A percentile compares a stretch with the other conserved stretches of the same genome.
Evolutionary conservation across 2,329 filamentous ascomycete species (phyloP).

Genomic region (Aspergillus uvarum): DNA sequence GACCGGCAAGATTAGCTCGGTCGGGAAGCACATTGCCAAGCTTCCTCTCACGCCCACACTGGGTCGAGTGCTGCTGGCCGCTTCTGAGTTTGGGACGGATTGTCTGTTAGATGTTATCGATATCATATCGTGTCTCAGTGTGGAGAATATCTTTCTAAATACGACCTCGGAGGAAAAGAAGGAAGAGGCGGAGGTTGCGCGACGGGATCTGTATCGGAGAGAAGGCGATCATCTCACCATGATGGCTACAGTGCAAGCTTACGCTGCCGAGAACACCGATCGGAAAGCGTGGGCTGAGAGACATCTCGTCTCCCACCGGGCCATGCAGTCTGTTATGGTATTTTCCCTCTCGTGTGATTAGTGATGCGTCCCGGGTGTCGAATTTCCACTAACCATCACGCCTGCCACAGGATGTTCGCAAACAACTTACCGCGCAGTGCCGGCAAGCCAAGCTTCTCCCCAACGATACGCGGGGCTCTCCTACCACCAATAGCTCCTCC

Average conservation of each 20-base stretch:
- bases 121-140: conserved; percentile 67
- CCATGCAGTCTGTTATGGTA: conserved; percentile 65
- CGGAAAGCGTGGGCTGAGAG: conserved; percentile 60
- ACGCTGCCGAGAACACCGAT: conserved; percentile 58
- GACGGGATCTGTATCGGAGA: conserved; percentile 57
- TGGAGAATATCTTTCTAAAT: conserved; percentile 64
- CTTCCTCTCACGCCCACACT: conserved; percentile 81
- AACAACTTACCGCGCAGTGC: conserved; percentile 60
- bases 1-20: conserved; percentile 68
- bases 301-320: conserved; percentile 61
- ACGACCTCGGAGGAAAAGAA: conserved; percentile 60
- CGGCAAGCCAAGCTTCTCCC: conserved; percentile 48
- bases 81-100: conserved; percentile 66
- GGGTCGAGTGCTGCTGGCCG: conserved; percentile 78
- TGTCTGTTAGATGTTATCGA: conserved; percentile 84
- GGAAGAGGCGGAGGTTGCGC: conserved; percentile 56
- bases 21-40: conserved; percentile 74
- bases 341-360: background rate
- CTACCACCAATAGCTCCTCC: conserved; percentile 33
- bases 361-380: background rate
- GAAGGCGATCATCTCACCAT: conserved; percentile 66
- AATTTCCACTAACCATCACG: conserved; percentile 9
- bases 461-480: conserved; percentile 16
- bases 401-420: conserved; percentile 55
- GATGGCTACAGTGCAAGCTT: conserved; percentile 60